Conservation (phyloP, 257 asterid species). For the Ligustrum vulgare region DNA sequence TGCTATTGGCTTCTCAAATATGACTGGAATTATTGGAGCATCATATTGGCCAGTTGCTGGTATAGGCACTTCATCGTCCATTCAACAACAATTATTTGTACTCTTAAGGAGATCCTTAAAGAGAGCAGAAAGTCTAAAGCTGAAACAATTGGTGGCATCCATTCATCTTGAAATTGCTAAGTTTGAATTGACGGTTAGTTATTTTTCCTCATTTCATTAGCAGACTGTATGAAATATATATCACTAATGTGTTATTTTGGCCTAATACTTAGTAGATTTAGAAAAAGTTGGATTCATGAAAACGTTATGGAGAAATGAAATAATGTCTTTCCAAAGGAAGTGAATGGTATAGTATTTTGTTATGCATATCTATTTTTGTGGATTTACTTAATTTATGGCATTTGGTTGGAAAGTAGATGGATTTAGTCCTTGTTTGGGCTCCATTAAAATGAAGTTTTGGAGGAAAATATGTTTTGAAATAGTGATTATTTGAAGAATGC, state of each 20-base stretch:
- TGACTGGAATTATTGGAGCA: constrained; percentile 77
- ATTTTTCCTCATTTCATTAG: constrained; percentile 8
- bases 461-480: too few relatives aligned
- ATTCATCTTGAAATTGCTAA: constrained; percentile 89
- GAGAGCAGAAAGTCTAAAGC: constrained; percentile 83
- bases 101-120: constrained; percentile 84
- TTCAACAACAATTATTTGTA: constrained; percentile 85
- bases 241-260: neutral
- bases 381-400: neutral
- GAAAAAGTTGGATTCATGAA: neutral
- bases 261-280: neutral
- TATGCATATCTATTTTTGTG: neutral
- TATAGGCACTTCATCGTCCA: constrained; percentile 69
- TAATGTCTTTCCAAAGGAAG: neutral
- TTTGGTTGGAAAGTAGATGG: neutral
- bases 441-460: too few relatives aligned
- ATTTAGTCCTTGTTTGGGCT: neutral
- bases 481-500: too few relatives aligned
- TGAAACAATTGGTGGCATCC: constrained; percentile 82
- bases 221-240: neutral
- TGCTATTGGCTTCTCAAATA: constrained; percentile 70
- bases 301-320: neutral
- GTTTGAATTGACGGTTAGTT: constrained; percentile 69
- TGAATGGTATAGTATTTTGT: neutral
- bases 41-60: constrained; percentile 74